Conservation (phyloP, 345 rosid genomes). For the Syzygium jambos region DNA sequence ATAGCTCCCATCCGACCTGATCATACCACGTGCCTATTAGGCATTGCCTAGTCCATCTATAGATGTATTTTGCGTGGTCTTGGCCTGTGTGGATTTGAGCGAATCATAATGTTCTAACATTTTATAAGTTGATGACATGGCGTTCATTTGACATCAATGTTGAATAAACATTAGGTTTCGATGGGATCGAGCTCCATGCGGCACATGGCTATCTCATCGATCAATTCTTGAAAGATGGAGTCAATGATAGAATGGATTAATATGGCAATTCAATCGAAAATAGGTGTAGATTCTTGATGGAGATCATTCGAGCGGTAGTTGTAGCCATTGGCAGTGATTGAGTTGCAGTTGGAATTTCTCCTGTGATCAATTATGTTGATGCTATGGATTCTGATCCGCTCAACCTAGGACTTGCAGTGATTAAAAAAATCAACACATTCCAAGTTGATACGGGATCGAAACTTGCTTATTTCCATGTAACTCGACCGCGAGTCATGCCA, state of each 20-base stretch:
- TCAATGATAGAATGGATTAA: background rate
- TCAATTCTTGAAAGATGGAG: background rate
- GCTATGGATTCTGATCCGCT: background rate
- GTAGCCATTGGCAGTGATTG: background rate
- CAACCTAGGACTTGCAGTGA: background rate
- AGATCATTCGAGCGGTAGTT: background rate
- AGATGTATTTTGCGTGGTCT: background rate
- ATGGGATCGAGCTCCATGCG: constrained; percentile 1
- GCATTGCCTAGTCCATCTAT: background rate
- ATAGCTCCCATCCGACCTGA: background rate
- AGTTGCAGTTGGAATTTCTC: background rate
- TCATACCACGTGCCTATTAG: background rate
- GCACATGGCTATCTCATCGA: constrained; percentile 2
- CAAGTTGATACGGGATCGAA: background rate
- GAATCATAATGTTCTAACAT: background rate
- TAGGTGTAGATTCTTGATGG: background rate
- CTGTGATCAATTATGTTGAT: background rate
- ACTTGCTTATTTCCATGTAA: background rate
- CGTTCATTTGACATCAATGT: background rate
- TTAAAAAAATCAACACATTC: background rate
- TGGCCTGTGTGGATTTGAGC: background rate
- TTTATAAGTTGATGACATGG: background rate
- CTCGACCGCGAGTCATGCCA: background rate
- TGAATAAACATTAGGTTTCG: background rate
- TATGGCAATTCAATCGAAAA: background rate